Base-by-base conservation (phyloP, 805 yeast genomes). In the Clavispora phyllophila region DNA sequence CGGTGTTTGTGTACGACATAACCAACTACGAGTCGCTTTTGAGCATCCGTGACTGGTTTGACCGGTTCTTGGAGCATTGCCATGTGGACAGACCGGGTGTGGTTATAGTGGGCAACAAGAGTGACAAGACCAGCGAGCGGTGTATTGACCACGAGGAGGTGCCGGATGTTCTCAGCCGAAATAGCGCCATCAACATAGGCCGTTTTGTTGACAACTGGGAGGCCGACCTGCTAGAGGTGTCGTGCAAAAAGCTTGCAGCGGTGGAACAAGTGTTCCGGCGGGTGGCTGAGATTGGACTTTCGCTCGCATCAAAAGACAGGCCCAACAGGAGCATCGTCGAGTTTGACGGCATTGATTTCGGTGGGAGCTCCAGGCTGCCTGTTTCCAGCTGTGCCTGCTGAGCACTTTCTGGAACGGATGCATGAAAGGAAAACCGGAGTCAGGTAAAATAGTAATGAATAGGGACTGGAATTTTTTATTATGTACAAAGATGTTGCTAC, bases 51-150 rank as follows among this genome's bases (percentile, higher is more conserved):
- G 65, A 57, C 46, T 69, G 83, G 83, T 65, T 76, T 40, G 45
- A 60, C n/a, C 63, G 74, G 26, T 77, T 78, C 50, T 50, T 73
- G 43, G 65, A 68, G 34, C 72, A 74, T 53, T 72, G 79, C 56
- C 73, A 70, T 47, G 77, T 68, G 15, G 58, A 67, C 4, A 54
- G 54, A 19, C 81, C 82, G 0, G 72, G 74, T 1, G 68, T 78
- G 9, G 46, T 78, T 23, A 58, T 78, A 1, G 80, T 78, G 39
- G 83, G 81, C 2, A 78, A 78, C 50, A 78, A 78, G 54, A 46
- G 48, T 15, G 83, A 78, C 49, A 62, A 55, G 34, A 40, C 46
- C 1, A 49, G 45, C 18, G 68, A 68, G 17, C 46, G 72, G 15
- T 57, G 64, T 37, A 65, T 69, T 6, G 72, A 66, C 46, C 24